phyloP scores from a whole-genome alignment of 139 green algal genomes.

The Trebouxia sp. region DNA sequence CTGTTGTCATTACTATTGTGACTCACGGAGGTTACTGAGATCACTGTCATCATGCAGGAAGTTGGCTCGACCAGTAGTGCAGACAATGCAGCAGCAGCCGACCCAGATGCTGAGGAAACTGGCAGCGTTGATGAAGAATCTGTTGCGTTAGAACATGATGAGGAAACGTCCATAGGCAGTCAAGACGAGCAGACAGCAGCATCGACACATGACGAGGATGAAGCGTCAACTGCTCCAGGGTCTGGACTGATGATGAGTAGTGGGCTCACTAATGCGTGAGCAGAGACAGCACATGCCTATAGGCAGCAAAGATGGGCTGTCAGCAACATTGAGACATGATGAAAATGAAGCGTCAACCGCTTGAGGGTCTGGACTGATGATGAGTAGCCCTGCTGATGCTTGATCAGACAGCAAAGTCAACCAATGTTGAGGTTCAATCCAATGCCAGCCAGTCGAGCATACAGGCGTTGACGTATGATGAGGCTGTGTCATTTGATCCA shows the following conservation, averaged over 20 bases:
- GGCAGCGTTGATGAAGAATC: conserved; percentile 9
- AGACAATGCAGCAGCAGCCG: background rate
- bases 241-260: conserved; percentile 3
- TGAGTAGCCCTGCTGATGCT: too few relatives aligned
- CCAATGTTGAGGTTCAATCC: background rate
- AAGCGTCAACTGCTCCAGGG: background rate
- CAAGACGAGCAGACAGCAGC: background rate
- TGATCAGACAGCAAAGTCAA: too few relatives aligned
- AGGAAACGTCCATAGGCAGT: background rate
- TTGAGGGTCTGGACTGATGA: background rate
- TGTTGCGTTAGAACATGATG: background rate
- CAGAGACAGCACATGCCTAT: background rate
- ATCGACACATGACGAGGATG: background rate
- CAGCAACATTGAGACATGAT: background rate
- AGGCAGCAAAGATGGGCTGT: background rate
- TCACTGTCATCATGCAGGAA: conserved; percentile 1
- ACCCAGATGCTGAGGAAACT: conserved; percentile 9
- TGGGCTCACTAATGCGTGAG: too few relatives aligned
- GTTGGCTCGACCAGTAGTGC: background rate
- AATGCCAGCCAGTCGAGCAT: background rate
- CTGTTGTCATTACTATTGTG: too few relatives aligned
- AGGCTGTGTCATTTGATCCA: background rate
- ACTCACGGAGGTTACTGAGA: too few relatives aligned
- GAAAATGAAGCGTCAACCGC: background rate
- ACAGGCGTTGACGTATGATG: background rate